Evolutionary conservation across 1,284 basidiomycete species (phyloP), one percentile per base, ranked within the genome.

Genomic region (Ganoderma sp.): DNA sequence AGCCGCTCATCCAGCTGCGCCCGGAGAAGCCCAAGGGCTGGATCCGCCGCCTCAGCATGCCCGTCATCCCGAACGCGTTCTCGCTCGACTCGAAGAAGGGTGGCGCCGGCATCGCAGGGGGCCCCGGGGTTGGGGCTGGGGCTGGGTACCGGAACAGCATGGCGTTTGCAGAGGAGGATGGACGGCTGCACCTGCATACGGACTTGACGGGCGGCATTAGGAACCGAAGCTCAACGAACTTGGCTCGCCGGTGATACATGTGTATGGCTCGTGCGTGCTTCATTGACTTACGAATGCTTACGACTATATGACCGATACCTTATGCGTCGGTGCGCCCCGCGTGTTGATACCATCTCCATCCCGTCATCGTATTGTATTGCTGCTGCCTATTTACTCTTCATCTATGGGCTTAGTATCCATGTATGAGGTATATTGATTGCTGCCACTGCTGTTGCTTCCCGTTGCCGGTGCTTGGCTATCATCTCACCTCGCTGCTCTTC

Each of bases 31-130:
- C 87, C 10, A 90, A 86, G 72, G 69, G 68, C 17, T 93, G 92
- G 91, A 91, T 93, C 71, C 81, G 90, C 48, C 81, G 91, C 65
- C 76, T 93, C 67, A 93, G 91, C 73, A 91, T 93, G 90, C 91
- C 91, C 1, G 86, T 85, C 1, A 84, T 88, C 34, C 81, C 82
- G 25, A 84, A 83, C 65, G 84, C 87, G 25, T 88, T 90, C 73
- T 84, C 82, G 6, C 72, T 75, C 15, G 80, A 80, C 43, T 76
- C 78, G 60, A 80, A 79, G 78, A 81, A 79, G 74, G 73, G 73
- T 54, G 75, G 71, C 61, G 69, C 66, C 17, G 76, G 74, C 4
- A 74, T 76, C 25, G 67, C 72, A 2, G 72, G 73, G 1, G 45
- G 45, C 17, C 45, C n/a, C n/a, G 74, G 75, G 8, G 70, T 32